Conservation (phyloP, 1,284 basidiomycete species). For the Trichosporon faecale region DNA sequence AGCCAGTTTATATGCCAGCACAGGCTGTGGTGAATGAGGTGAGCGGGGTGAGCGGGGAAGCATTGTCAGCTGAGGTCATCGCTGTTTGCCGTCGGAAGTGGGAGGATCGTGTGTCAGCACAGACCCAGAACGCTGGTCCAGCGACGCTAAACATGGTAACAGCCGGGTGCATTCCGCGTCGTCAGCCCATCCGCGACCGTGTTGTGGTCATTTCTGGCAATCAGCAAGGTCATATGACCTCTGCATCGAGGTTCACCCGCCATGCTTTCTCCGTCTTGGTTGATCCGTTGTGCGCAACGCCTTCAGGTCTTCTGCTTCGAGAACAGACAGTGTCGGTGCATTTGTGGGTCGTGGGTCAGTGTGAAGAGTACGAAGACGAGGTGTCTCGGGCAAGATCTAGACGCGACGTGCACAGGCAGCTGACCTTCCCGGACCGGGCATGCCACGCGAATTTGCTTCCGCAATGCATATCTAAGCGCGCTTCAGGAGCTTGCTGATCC, state of each 20-base stretch:
- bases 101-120: background rate
- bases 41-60: background rate
- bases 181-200: background rate
- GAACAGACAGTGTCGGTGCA: background rate
- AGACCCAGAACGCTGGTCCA: background rate
- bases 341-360: background rate
- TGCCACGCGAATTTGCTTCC: background rate
- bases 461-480: background rate
- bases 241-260: background rate
- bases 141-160: background rate
- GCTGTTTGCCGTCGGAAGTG: background rate
- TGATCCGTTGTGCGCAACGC: background rate
- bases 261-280: background rate
- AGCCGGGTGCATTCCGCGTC: background rate
- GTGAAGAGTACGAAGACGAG: background rate
- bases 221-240: background rate
- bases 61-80: background rate
- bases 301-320: background rate
- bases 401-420: background rate
- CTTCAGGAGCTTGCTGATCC: background rate
- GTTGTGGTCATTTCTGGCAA: too few relatives aligned
- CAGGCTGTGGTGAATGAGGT: background rate
- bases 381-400: background rate
- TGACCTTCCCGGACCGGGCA: background rate
- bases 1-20: background rate